Evolutionary conservation across 768 basidiomycete genomes (phyloP).

Genomic region (Rhizopogon rudus): DNA sequence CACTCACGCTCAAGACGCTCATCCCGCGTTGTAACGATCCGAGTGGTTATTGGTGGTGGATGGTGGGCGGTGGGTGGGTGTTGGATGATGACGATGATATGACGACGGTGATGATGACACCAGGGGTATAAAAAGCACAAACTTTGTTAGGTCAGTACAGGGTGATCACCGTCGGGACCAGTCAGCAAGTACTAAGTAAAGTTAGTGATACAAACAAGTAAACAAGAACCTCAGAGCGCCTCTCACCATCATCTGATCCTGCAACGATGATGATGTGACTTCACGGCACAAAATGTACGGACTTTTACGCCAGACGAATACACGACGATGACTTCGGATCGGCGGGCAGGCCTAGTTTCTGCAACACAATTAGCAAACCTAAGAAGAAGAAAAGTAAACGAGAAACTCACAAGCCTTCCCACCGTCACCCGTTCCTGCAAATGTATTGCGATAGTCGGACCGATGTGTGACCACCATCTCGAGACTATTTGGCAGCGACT

Average conservation of each 20-base stretch:
- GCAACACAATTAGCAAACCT: constrained; percentile 1
- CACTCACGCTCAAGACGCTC: constrained; percentile 2
- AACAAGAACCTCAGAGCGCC: constrained; percentile 1
- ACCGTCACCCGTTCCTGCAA: constrained; percentile 4
- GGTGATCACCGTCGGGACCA: constrained; percentile 1
- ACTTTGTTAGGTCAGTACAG: background rate
- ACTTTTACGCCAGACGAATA: too few relatives aligned
- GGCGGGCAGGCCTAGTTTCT: background rate
- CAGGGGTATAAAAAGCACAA: background rate
- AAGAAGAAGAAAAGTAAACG: background rate
- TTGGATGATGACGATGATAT: constrained; percentile 1
- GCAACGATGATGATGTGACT: background rate
- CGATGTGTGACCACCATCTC: background rate
- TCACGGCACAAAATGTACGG: too few relatives aligned
- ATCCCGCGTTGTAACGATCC: background rate
- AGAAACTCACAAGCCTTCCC: constrained; percentile 1
- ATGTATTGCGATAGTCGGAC: background rate
- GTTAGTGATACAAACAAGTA: constrained; percentile 1
- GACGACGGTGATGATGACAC: background rate
- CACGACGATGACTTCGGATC: constrained; percentile 1
- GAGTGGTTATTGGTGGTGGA: background rate
- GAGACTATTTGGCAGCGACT: background rate
- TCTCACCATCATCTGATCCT: constrained; percentile 1
- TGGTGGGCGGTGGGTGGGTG: background rate
- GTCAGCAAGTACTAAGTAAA: background rate